Evolutionary conservation across 1,284 basidiomycete genomes (phyloP).

Genomic region (Inonotus hispidus): DNA sequence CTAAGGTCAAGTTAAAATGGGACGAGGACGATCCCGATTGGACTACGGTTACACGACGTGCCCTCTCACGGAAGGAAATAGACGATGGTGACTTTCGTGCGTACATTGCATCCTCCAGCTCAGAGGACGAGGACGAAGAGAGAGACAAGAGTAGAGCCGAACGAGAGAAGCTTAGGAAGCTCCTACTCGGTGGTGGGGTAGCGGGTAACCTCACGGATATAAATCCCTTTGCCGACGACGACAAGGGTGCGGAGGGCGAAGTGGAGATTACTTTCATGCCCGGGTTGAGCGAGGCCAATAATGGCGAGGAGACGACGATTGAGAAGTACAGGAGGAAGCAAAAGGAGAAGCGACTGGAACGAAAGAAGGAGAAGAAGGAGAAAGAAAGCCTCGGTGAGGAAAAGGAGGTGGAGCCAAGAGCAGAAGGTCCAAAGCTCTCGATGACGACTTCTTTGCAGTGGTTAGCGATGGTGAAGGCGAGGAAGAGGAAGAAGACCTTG

Average conservation of each 20-base stretch:
- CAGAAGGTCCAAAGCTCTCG: constrained; percentile 22
- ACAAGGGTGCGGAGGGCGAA: constrained; percentile 49
- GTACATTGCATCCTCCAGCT: constrained; percentile 71
- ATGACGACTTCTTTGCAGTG: constrained; percentile 74
- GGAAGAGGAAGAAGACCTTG: constrained; percentile 28
- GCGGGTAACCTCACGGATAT: constrained; percentile 58
- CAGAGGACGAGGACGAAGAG: constrained; percentile 35
- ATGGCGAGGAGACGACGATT: constrained; percentile 71
- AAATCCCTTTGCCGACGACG: constrained; percentile 31
- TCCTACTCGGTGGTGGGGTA: constrained; percentile 63
- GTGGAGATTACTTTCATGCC: constrained; percentile 95
- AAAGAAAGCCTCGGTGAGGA: constrained; percentile 22
- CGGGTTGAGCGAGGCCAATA: constrained; percentile 55
- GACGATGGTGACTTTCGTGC: constrained; percentile 86
- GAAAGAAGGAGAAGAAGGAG: constrained; percentile 62
- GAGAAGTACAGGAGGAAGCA: constrained; percentile 83
- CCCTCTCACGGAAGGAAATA: constrained; percentile 77
- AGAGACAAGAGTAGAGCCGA: constrained; percentile 30
- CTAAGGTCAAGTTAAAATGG: constrained; percentile 98
- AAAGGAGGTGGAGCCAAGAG: constrained; percentile 23
- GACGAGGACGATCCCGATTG: constrained; percentile 96
- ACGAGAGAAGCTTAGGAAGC: constrained; percentile 60
- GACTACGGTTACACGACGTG: constrained; percentile 71
- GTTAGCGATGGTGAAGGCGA: constrained; percentile 38
- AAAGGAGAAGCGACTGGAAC: constrained; percentile 78